Percentiles rank a stretch among this genome's conserved stretches.
phyloP scores from a whole-genome alignment of 1,139 yeast genomes.

The Entelexis paramagnoliae region DNA sequence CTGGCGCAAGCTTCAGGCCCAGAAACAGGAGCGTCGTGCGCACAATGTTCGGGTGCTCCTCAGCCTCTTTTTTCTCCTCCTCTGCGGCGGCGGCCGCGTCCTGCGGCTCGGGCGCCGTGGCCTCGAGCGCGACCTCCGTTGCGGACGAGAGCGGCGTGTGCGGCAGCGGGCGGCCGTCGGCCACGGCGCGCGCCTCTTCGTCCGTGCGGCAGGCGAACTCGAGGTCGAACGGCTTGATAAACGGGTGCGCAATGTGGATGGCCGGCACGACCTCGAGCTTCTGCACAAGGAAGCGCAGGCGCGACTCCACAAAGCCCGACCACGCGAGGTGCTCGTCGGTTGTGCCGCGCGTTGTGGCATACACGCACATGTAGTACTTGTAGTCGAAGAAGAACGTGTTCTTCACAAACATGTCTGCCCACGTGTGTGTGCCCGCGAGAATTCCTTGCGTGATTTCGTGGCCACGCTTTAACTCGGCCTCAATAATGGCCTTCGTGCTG shows the following conservation, averaged over 20 bases:
- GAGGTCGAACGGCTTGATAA: constrained; percentile 61
- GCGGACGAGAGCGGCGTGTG: constrained; percentile 18
- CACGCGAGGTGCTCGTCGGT: constrained; percentile 78
- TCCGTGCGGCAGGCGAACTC: constrained; percentile 45
- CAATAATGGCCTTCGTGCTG: constrained; percentile 73
- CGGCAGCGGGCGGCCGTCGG: constrained; percentile 35
- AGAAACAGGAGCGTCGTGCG: constrained; percentile 69
- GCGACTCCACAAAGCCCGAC: constrained; percentile 90
- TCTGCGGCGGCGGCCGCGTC: not conserved
- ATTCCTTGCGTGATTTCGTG: constrained; percentile 61
- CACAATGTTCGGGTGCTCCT: constrained; percentile 33
- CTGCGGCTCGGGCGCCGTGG: constrained; percentile 22
- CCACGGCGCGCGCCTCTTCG: constrained; percentile 44
- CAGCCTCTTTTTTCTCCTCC: not conserved
- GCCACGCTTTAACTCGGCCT: constrained; percentile 69
- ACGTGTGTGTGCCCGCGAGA: constrained; percentile 47
- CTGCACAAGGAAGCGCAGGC: constrained; percentile 65
- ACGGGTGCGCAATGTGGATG: constrained; percentile 80
- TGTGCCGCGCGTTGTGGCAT: constrained; percentile 61
- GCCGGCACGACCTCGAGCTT: constrained; percentile 72
- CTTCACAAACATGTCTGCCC: constrained; percentile 67
- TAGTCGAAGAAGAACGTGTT: constrained; percentile 75
- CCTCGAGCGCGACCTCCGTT: constrained; percentile 28
- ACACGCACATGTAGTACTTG: constrained; percentile 74
- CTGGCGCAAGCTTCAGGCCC: constrained; percentile 60